A percentile compares a stretch with the other conserved stretches of the same genome.
These are phyloP conservation scores for Calonectria pteridis DNA, from an alignment of 2,329 filamentous ascomycete species.

Conservation along the genomic window DNA sequence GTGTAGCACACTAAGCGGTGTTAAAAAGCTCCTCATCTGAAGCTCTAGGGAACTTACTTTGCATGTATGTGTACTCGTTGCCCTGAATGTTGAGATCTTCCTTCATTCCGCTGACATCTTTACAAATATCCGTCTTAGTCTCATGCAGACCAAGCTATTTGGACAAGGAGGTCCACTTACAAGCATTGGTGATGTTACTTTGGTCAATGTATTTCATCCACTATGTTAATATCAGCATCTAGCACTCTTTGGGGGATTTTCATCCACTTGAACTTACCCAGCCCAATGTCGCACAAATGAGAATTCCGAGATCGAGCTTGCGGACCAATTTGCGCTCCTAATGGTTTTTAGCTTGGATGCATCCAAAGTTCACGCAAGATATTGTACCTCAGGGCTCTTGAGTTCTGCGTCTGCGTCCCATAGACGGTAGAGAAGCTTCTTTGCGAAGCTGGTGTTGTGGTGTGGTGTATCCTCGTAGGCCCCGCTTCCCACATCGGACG, in stretches of 20 bases:
- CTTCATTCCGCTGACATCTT: conserved; percentile 1
- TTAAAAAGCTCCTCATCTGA: not conserved
- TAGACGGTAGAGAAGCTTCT: not conserved
- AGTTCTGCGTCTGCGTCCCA: not conserved
- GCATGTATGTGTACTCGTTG: not conserved
- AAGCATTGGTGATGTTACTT: not conserved
- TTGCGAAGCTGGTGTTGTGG: not conserved
- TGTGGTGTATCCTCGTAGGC: not conserved
- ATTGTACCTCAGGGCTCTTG: not conserved
- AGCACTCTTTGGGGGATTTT: no score
- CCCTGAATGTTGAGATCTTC: conserved; percentile 1
- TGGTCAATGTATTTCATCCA: conserved; percentile 13
- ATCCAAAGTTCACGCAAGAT: not conserved
- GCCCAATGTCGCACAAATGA: not conserved
- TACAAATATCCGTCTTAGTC: not conserved
- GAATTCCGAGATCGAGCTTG: not conserved
- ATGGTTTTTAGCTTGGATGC: not conserved
- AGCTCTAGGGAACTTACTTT: not conserved
- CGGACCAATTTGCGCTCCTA: not conserved
- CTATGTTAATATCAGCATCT: not conserved
- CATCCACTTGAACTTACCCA: not conserved
- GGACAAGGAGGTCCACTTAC: not conserved
- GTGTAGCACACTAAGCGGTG: not conserved
- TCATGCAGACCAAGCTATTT: not conserved
- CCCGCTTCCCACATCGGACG: not conserved